Evolutionary conservation across 2,329 filamentous ascomycete species (phyloP).

Genomic region (Aaosphaeria pasadenensis): DNA sequence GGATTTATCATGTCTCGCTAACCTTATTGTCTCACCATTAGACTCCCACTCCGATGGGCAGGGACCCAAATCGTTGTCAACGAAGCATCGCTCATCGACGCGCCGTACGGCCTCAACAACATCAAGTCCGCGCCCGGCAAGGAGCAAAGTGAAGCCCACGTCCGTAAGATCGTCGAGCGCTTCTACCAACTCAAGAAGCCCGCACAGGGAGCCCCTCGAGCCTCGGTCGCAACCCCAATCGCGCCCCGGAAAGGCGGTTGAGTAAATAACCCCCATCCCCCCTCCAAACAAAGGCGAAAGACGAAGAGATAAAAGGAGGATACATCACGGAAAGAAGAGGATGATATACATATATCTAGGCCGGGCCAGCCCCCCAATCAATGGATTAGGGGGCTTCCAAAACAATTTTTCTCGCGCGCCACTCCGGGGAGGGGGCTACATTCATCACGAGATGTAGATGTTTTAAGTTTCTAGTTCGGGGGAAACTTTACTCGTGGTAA

Average conservation of each 20-base stretch:
- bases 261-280: constrained; percentile 1
- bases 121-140: constrained; percentile 47
- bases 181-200: constrained; percentile 43
- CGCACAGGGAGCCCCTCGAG: constrained; percentile 12
- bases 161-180: constrained; percentile 47
- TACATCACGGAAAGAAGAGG: too few species aligned
- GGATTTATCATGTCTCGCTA: constrained; percentile 6
- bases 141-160: constrained; percentile 39
- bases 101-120: constrained; percentile 58
- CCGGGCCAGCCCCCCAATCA: too few species aligned
- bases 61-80: constrained; percentile 58
- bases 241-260: constrained; percentile 28
- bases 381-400: too few species aligned
- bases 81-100: constrained; percentile 57
- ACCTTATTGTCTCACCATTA: constrained; percentile 7
- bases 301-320: too few species aligned
- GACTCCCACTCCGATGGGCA: constrained; percentile 58
- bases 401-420: too few species aligned
- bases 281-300: too few species aligned
- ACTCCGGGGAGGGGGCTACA: too few species aligned
- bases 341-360: too few species aligned
- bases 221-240: constrained; percentile 28
- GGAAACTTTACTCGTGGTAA: too few species aligned
- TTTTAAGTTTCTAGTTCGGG: too few species aligned
- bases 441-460: too few species aligned